Base-by-base conservation (phyloP, 352 stramenopile species). In the Phytophthora pisi region DNA sequence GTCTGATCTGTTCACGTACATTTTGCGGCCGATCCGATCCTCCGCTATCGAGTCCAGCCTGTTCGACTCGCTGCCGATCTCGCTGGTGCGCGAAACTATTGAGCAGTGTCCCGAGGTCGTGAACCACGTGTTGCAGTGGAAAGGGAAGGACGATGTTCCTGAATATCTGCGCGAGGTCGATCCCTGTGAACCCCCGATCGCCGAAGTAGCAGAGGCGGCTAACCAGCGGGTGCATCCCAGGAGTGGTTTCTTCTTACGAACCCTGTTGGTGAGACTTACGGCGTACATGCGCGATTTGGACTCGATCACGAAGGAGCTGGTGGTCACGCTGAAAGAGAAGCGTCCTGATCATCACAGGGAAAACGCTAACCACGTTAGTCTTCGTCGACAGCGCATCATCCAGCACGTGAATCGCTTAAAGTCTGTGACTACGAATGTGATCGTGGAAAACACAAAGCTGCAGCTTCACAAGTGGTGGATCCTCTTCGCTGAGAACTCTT, bases 41-140 rank as follows among this genome's bases (percentile, higher is more conserved):
- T 90, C 85, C 23, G 85, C 85, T 0, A 93, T 93, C 38, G 85
- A 93, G 63, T 93, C 85, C 0, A 91, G 85, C 64, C 57, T 93
- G 1, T 79, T 89, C 24, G 85, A 93, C 53, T 78, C 77, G n/a
- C 61, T 93, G 1, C 86, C 86, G 4, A 91, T 92, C 30, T 90
- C 86, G 13, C 64, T 93, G 0, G 86, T 92, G 9, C 75, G 84
- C 18, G 86, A 93, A 70, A 91, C 86, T 1, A 90, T 93, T 20
- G 80, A 85, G 18, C 84, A 92, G 13, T 93, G 86, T 54, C 86
- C 86, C 1, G 86, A 93, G 53, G 73, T 91, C 4, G 78, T 93
- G 2, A 92, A 92, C 28, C 86, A 93, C 52, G 83, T 93, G 23
- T 49, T 93, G 40, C 77, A 90, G 20, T 93, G 86, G 86, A 90